These are phyloP conservation scores for Ascochyta fabae DNA, from an alignment of 2,329 filamentous ascomycete genomes.

Conservation along the genomic window DNA sequence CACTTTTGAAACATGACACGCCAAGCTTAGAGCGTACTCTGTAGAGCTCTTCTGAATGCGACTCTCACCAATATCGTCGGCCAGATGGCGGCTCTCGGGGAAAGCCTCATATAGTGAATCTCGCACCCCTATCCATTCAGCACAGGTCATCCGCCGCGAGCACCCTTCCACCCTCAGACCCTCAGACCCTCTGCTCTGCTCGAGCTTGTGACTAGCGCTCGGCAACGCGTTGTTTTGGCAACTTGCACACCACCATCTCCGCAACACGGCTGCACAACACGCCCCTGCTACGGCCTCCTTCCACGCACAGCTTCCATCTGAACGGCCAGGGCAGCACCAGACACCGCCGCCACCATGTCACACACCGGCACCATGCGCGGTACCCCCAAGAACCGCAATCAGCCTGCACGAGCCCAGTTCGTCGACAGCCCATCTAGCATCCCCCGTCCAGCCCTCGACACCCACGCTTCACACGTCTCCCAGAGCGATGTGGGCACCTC, in stretches of 20 bases:
- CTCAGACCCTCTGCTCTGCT: constrained; percentile 3
- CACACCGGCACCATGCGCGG: constrained; percentile 70
- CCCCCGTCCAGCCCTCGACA: constrained; percentile 74
- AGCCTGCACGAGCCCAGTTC: constrained; percentile 47
- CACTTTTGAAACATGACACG: constrained; percentile 3
- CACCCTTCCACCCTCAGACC: neutral
- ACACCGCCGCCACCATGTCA: constrained; percentile 57
- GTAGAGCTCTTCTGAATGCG: too few relatives aligned
- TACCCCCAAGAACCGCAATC: constrained; percentile 70
- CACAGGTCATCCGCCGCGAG: constrained; percentile 11
- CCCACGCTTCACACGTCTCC: constrained; percentile 52
- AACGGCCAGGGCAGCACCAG: constrained; percentile 23
- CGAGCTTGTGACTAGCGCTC: constrained; percentile 17
- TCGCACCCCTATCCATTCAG: neutral
- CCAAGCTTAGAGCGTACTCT: neutral
- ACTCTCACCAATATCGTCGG: neutral
- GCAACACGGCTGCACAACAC: constrained; percentile 7
- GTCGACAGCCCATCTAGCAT: constrained; percentile 74
- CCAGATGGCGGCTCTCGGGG: neutral
- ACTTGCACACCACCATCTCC: neutral
- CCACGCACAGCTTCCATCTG: constrained; percentile 9
- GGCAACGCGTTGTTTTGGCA: constrained; percentile 14
- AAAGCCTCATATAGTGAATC: constrained; percentile 4
- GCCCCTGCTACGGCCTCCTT: constrained; percentile 4
- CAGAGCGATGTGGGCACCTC: constrained; percentile 67